Evolutionary conservation across 1,139 yeast species (phyloP), one percentile per base, ranked within the genome.

Genomic region (Diutina ranongensis): DNA sequence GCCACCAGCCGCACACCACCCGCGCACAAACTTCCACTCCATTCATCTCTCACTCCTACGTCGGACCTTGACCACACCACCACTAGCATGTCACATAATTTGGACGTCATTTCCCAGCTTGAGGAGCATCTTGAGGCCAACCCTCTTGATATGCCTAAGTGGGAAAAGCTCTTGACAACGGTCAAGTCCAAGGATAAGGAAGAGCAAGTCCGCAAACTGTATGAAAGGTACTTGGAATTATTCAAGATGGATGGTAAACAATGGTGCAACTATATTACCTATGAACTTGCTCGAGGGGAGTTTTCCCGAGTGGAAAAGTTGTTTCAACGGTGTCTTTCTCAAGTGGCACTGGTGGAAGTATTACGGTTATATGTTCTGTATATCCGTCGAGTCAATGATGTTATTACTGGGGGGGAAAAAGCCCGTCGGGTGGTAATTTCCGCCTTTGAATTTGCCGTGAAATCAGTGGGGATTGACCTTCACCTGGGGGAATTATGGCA

Each of bases 391-490:
- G 82, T 80, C 38, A 85, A 88, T 58, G 86, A 85, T 57, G 72
- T 84, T 21, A 75, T 80, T 45, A 82, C 92, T 2, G 94, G 94
- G 22, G 95, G 94, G 32, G 94, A 85, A 54, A 79, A 77, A 52
- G 94, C 95, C 1, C 72, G 95, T 51, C 76, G 80, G 7, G 73
- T 76, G 2, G 86, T 89, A 10, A 70, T 82, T 22, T 83, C 81
- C 57, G 95, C 97, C 0, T 92, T 82, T 59, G 95, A 87, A 52
- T 79, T 84, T 59, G 95, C 95, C 2, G 68, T 86, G 31, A 78
- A 74, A 38, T 74, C 80, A 50, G 88, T 89, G 32, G 94, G 95
- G 1, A 68, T 80, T 46, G 98, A 92, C 59, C 74, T 83, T 8
- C 71, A 74, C 40, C 76, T 92, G 44, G 83, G 84, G 31, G 69